These are phyloP conservation scores for Plasmodium knowlesi DNA, from an alignment of 169 alveolate genomes.

Conservation along the genomic window DNA sequence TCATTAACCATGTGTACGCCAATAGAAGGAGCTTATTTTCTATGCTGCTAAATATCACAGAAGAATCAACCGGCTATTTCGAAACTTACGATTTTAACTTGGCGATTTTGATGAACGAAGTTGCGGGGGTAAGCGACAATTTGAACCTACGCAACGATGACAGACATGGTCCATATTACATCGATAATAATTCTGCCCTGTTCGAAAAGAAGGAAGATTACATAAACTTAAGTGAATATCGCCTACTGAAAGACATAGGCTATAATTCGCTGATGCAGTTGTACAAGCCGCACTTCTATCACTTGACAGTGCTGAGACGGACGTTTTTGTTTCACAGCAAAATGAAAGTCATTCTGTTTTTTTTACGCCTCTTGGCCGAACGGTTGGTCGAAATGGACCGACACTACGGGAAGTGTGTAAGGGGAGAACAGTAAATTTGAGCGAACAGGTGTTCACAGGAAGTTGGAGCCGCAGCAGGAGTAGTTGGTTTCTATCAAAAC, in stretches of 20 bases:
- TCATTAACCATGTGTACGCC: slow-evolving; percentile 1
- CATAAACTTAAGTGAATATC: slow-evolving; percentile 39
- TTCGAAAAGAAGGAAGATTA: background rate
- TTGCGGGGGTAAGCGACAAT: background rate
- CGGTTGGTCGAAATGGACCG: slow-evolving; percentile 31
- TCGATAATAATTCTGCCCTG: background rate
- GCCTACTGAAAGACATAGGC: slow-evolving; percentile 24
- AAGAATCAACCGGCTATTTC: background rate
- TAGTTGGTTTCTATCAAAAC: background rate
- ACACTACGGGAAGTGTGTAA: background rate
- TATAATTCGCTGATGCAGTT: slow-evolving; percentile 58
- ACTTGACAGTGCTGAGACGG: slow-evolving; percentile 55
- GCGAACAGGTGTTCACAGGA: background rate
- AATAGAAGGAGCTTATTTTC: slow-evolving; percentile 26
- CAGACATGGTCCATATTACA: background rate
- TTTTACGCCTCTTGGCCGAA: slow-evolving; percentile 14
- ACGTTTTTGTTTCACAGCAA: slow-evolving; percentile 18
- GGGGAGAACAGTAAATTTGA: background rate
- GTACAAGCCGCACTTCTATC: slow-evolving; percentile 63
- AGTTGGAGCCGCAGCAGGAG: background rate
- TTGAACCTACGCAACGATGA: background rate
- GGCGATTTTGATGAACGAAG: slow-evolving; percentile 13
- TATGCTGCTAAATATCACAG: slow-evolving; percentile 20
- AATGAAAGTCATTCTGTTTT: slow-evolving; percentile 29
- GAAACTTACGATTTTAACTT: slow-evolving; percentile 59